Base-by-base conservation (phyloP, 441 rosid genomes). In the Gossypium trilobum region DNA sequence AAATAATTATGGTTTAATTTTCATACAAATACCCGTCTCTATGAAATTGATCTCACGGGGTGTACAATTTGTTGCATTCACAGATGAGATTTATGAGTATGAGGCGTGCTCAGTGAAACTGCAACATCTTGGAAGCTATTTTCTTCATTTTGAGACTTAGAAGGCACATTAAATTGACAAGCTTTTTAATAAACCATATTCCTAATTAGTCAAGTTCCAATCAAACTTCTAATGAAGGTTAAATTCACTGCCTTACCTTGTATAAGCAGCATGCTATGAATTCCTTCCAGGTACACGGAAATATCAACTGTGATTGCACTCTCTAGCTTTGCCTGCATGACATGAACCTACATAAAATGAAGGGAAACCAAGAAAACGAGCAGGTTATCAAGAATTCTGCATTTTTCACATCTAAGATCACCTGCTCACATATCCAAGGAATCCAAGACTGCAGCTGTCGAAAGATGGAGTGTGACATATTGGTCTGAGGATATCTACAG, bases 401-500 rank as follows among this genome's bases (percentile, higher is more conserved):
- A 78, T 39, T 48, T 68, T 48, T 57, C 51, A 78, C 33, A 2
- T 57, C 60, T 56, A 29, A 58, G 51, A 54, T 56, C 81, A 95
- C 97, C 96, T 85, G 87, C 73, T 87, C 89, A 78, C 81, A 82
- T 80, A 93, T 85, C 96, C 97, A 91, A n/a, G 91, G 92, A 66
- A 90, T 86, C 98, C 97, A 93, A 39, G 82, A 80, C 78, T 55
- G 80, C 92, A 91, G 83, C 80, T 80, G 85, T 55, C 48, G 83
- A 82, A 85, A 86, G 80, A 90, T 90, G 85, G 78, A 59, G 59
- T 57, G 74, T 73, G 88, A 86, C 81, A 93, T 74, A 68, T 75
- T 75, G 65, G 88, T 82, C 74, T 79, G 73, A 73, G 95, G 89
- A 75, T 79, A 81, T 78, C 79, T 81, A 80, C 78, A 88, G 86